These are phyloP conservation scores for Hysterangium stoloniferum DNA, from an alignment of 768 basidiomycete species.

Conservation along the genomic window DNA sequence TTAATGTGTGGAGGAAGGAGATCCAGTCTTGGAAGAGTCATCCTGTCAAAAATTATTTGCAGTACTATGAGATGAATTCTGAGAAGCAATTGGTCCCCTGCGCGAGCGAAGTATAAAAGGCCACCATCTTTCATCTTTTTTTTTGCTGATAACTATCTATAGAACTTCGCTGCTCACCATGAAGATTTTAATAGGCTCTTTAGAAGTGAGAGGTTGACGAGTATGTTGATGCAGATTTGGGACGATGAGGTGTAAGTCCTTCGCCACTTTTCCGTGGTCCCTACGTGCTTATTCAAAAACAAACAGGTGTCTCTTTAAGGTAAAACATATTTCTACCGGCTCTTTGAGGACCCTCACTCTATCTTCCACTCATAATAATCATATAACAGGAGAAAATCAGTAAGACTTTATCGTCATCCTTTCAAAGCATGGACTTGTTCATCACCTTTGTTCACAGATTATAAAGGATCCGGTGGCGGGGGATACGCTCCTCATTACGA, in stretches of 20 bases:
- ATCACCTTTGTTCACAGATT: slow-evolving; percentile 5
- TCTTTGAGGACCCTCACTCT: neutral
- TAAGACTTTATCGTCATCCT: neutral
- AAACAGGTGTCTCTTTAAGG: slow-evolving; percentile 2
- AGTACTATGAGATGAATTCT: slow-evolving; percentile 9
- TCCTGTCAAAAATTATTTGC: slow-evolving; percentile 1
- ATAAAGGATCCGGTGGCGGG: slow-evolving; percentile 16
- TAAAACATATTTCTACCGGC: neutral
- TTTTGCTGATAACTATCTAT: neutral
- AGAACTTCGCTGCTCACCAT: slow-evolving; percentile 10
- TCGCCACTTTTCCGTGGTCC: neutral
- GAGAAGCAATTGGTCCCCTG: slow-evolving; percentile 1
- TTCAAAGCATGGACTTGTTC: neutral
- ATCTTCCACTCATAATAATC: neutral
- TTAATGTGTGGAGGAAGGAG: slow-evolving; percentile 5
- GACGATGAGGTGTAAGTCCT: slow-evolving; percentile 9
- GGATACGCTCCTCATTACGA: slow-evolving; percentile 18
- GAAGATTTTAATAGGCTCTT: slow-evolving; percentile 1
- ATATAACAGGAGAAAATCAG: slow-evolving; percentile 12
- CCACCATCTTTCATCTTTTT: neutral
- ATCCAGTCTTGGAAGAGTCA: slow-evolving; percentile 5
- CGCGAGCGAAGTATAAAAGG: slow-evolving; percentile 8
- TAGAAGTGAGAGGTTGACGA: neutral
- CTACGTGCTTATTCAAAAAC: neutral
- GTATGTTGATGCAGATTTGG: neutral